Evolutionary conservation across 2,329 filamentous ascomycete genomes (phyloP).

Genomic region (Aureobasidium sp.): DNA sequence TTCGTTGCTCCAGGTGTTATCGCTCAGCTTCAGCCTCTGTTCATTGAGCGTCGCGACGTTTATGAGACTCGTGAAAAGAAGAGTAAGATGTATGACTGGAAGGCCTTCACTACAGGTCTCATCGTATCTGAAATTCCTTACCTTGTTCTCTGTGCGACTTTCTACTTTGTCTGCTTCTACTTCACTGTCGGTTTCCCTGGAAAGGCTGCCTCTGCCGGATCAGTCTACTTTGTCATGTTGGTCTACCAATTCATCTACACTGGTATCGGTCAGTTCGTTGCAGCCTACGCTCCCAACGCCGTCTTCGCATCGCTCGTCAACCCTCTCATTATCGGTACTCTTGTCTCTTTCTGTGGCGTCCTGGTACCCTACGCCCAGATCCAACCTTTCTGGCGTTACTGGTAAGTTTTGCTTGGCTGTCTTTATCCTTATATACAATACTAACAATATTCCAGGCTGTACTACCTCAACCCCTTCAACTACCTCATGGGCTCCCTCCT

Average conservation of each 20-base stretch:
- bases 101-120: constrained; percentile 60
- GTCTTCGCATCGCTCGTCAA: constrained; percentile 39
- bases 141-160: constrained; percentile 50
- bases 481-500: constrained; percentile 34
- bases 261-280: constrained; percentile 48
- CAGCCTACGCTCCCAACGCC: constrained; percentile 34
- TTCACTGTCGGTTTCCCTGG: constrained; percentile 34
- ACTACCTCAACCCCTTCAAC: constrained; percentile 33
- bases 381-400: constrained; percentile 29
- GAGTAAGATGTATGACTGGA: constrained; percentile 66
- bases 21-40: constrained; percentile 51
- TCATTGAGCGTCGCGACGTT: constrained; percentile 48
- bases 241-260: constrained; percentile 50
- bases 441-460: constrained; percentile 9
- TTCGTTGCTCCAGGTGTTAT: constrained; percentile 37
- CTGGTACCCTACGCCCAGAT: constrained; percentile 27
- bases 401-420: constrained; percentile 13
- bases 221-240: constrained; percentile 35
- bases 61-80: constrained; percentile 54
- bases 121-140: constrained; percentile 64
- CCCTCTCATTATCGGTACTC: constrained; percentile 25
- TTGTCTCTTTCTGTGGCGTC: constrained; percentile 28
- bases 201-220: constrained; percentile 37
- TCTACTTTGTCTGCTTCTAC: constrained; percentile 38
- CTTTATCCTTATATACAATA: background rate